A percentile compares a stretch with the other conserved stretches of the same genome.
phyloP scores from a whole-genome alignment of 257 asterid genomes.

The Solanum phureja region DNA sequence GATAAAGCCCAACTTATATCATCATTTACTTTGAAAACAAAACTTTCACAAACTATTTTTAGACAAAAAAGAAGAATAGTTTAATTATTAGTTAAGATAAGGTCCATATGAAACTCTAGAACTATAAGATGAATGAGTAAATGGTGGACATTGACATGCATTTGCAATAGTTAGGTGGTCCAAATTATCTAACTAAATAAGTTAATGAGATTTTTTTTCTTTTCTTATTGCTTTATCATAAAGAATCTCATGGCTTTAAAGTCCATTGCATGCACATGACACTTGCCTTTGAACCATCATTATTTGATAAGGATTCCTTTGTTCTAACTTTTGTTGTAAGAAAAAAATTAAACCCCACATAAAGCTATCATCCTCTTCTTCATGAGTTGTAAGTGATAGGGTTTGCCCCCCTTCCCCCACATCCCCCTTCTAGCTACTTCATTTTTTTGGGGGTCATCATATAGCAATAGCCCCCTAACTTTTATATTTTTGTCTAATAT shows the following conservation, averaged over 20 bases:
- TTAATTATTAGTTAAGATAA: neutral
- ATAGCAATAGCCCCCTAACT: neutral
- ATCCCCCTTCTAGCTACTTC: neutral
- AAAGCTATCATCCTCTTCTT: conserved; percentile 15
- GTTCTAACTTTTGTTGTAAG: neutral
- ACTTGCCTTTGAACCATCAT: conserved; percentile 16
- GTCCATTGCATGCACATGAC: conserved; percentile 22
- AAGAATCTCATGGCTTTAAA: conserved; percentile 14
- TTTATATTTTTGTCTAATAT: neutral
- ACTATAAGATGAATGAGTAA: neutral
- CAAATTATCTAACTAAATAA: neutral
- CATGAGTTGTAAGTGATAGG: conserved; percentile 18
- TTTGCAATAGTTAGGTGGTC: conserved; percentile 4
- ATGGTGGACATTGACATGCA: neutral
- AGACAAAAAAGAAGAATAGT: neutral
- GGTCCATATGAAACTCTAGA: neutral
- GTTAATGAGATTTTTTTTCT: neutral
- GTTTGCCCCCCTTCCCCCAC: conserved; percentile 3
- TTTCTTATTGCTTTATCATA: neutral
- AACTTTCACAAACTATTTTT: neutral
- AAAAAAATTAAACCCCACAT: conserved; percentile 12
- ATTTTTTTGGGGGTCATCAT: neutral
- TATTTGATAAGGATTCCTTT: conserved; percentile 9
- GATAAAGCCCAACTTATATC: neutral
- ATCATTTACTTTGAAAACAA: neutral